Evolutionary conservation across 495 filamentous ascomycete species (phyloP).

Genomic region (Tuber calosporum): DNA sequence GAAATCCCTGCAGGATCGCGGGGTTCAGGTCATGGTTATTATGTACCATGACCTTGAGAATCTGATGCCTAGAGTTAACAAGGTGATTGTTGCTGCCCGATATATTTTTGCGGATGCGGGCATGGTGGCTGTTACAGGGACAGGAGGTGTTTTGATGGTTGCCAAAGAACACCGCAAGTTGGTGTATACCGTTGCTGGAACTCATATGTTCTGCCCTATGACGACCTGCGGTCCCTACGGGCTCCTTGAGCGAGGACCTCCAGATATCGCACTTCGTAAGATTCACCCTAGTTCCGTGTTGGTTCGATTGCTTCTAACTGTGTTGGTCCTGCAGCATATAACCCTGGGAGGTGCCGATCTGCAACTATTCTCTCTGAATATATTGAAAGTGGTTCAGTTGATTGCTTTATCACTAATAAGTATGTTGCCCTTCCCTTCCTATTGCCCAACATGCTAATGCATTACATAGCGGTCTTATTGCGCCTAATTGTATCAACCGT

Average conservation of each 20-base stretch:
- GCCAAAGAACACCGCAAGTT: constrained; percentile 34
- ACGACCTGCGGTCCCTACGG: constrained; percentile 23
- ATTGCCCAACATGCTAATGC: not conserved
- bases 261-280: constrained; percentile 4
- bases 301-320: not conserved
- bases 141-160: constrained; percentile 29
- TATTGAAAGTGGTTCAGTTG: constrained; percentile 16
- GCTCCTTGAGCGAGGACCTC: constrained; percentile 17
- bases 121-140: constrained; percentile 32
- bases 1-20: constrained; percentile 36
- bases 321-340: not conserved
- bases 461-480: constrained; percentile 33
- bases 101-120: constrained; percentile 38
- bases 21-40: constrained; percentile 39
- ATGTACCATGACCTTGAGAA: constrained; percentile 36
- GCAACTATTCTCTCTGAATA: constrained; percentile 3
- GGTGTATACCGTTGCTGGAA: constrained; percentile 34
- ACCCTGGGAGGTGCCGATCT: not conserved
- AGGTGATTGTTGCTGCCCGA: constrained; percentile 35
- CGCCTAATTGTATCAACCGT: constrained; percentile 37
- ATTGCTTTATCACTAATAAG: constrained; percentile 40
- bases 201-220: constrained; percentile 37
- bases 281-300: not conserved
- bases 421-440: constrained; percentile 6
- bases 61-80: constrained; percentile 39